phyloP scores from a whole-genome alignment of 2,329 filamentous ascomycete species.

The Claviceps africana region DNA sequence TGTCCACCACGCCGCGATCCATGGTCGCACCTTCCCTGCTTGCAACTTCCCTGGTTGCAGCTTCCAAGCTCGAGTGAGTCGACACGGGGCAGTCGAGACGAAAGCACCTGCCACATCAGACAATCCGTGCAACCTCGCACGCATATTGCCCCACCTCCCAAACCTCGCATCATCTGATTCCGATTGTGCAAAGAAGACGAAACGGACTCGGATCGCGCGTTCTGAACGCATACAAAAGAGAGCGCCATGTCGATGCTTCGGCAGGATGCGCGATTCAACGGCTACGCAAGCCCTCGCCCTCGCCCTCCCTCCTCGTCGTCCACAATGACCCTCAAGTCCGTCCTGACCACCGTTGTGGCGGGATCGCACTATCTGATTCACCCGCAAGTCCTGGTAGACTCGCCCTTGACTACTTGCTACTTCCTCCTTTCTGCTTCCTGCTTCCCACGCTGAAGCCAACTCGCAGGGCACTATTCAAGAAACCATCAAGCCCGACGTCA shows the following conservation, averaged over 20 bases:
- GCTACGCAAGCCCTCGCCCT: not conserved
- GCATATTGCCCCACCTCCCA: no score
- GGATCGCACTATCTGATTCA: slow-evolving; percentile 26
- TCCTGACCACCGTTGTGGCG: slow-evolving; percentile 24
- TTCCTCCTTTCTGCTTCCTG: not conserved
- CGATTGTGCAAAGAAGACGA: no score
- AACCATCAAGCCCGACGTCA: slow-evolving; percentile 25
- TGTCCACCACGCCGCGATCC: no score
- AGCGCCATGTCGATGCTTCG: not conserved
- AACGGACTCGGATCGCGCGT: not conserved
- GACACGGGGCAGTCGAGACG: no score
- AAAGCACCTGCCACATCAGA: no score
- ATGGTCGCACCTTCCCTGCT: no score
- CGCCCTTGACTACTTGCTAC: not conserved
- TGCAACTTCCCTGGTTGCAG: no score
- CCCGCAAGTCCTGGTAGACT: slow-evolving; percentile 21
- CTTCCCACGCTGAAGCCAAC: not conserved
- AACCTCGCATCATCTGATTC: no score
- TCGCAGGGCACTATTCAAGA: slow-evolving; percentile 26
- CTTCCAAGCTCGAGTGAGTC: no score
- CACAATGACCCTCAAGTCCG: slow-evolving; percentile 10
- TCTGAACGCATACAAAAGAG: not conserved
- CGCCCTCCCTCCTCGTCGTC: not conserved
- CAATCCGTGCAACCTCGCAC: no score
- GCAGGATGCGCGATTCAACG: slow-evolving; percentile 1